These are phyloP conservation scores for Hyphopichia wangnamkhiaoensis DNA, from an alignment of 1,139 yeast genomes.

Conservation along the genomic window DNA sequence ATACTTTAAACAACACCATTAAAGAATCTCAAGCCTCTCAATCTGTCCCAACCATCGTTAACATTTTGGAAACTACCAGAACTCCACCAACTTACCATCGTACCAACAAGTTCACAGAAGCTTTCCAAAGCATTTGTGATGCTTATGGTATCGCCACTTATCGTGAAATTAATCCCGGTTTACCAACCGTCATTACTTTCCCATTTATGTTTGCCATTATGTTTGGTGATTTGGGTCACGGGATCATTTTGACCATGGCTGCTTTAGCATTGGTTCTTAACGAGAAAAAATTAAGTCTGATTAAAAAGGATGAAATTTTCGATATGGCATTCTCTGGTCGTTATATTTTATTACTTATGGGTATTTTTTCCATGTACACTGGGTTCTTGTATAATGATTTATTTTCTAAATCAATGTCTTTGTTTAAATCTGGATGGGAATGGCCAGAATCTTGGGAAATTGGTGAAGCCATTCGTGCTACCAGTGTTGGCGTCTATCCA, in stretches of 20 bases:
- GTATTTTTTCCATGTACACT: constrained; percentile 87
- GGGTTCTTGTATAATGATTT: constrained; percentile 92
- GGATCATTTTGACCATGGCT: constrained; percentile 72
- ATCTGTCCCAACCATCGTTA: constrained; percentile 70
- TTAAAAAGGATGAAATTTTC: constrained; percentile 87
- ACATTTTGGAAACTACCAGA: constrained; percentile 69
- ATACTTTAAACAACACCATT: constrained; percentile 33
- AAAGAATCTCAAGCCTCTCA: constrained; percentile 29
- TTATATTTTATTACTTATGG: constrained; percentile 88
- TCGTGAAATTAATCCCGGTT: constrained; percentile 94
- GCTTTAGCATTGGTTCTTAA: constrained; percentile 69
- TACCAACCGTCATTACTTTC: constrained; percentile 91
- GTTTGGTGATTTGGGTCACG: constrained; percentile 99
- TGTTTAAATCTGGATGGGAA: constrained; percentile 87
- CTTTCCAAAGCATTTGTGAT: constrained; percentile 91
- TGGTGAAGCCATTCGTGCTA: constrained; percentile 61
- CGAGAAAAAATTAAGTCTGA: constrained; percentile 63
- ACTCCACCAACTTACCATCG: constrained; percentile 93
- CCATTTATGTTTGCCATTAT: constrained; percentile 99
- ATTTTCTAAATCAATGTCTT: constrained; percentile 84
- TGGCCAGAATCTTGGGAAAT: constrained; percentile 72
- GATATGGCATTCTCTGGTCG: constrained; percentile 96
- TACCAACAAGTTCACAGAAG: constrained; percentile 87
- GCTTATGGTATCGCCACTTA: constrained; percentile 94
- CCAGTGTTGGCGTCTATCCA: constrained; percentile 63